These are phyloP conservation scores for Graphilbum ipis-grandicollis DNA, from an alignment of 2,329 filamentous ascomycete genomes.

Conservation along the genomic window DNA sequence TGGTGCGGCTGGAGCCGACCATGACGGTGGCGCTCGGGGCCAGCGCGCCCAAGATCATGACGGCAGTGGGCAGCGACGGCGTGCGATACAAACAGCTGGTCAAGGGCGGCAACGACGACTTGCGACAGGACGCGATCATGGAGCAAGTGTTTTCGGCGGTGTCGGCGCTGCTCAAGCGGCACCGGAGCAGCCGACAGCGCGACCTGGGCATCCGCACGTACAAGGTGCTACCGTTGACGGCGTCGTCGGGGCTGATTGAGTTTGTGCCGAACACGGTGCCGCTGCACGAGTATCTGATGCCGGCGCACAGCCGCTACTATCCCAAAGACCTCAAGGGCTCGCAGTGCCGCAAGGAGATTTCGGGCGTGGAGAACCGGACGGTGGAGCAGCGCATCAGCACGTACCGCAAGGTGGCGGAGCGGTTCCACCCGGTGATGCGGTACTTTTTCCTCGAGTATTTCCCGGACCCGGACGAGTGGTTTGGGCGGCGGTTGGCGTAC, in stretches of 20 bases:
- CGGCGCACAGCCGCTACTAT: constrained; percentile 73
- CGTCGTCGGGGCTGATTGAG: constrained; percentile 80
- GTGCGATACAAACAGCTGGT: constrained; percentile 73
- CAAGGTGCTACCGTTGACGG: constrained; percentile 81
- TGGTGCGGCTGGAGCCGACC: constrained; percentile 51
- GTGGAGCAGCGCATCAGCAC: constrained; percentile 54
- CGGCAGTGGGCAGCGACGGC: constrained; percentile 63
- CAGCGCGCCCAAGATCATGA: constrained; percentile 87
- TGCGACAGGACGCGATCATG: constrained; percentile 97
- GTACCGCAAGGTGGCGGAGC: constrained; percentile 62
- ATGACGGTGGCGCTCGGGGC: constrained; percentile 82
- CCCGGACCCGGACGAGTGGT: constrained; percentile 90
- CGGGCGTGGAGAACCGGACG: constrained; percentile 50
- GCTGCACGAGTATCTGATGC: constrained; percentile 80
- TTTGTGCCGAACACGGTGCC: constrained; percentile 91
- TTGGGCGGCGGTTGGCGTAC: constrained; percentile 73
- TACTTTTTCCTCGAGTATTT: constrained; percentile 98
- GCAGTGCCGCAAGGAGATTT: constrained; percentile 65
- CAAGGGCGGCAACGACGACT: constrained; percentile 89
- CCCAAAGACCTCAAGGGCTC: constrained; percentile 66
- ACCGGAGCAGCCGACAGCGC: constrained; percentile 73
- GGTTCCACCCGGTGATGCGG: constrained; percentile 82
- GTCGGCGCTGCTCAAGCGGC: constrained; percentile 71
- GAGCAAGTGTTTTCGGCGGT: constrained; percentile 98
- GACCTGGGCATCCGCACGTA: constrained; percentile 88